Evolutionary conservation across 2,329 filamentous ascomycete genomes (phyloP).

Genomic region (Aureobasidium pullulans): DNA sequence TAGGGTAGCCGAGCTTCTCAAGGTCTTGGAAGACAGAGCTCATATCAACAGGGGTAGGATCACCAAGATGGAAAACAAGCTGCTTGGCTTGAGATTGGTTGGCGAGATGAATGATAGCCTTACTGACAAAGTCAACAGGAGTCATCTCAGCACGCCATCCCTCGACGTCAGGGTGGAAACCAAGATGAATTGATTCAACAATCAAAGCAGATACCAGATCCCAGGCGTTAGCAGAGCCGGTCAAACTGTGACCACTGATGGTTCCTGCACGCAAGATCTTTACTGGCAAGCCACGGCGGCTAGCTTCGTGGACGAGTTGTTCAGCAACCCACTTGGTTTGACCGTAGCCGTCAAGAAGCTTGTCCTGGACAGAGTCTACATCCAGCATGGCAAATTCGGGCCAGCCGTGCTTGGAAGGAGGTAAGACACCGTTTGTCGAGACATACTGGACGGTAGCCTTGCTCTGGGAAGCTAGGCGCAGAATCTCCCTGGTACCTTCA

Average conservation of each 20-base stretch:
- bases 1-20: conserved; percentile 61
- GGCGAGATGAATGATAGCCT: conserved; percentile 62
- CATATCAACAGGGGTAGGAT: conserved; percentile 62
- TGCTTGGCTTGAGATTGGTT: conserved; percentile 57
- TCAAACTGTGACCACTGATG: conserved; percentile 68
- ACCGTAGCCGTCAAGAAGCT: conserved; percentile 65
- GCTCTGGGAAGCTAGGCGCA: conserved; percentile 60
- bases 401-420: conserved; percentile 64
- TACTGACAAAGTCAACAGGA: conserved; percentile 72
- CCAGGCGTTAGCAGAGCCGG: conserved; percentile 69
- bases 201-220: conserved; percentile 70
- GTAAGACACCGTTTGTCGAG: conserved; percentile 73
- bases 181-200: conserved; percentile 68
- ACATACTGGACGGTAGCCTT: conserved; percentile 70
- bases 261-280: conserved; percentile 68
- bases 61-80: conserved; percentile 65
- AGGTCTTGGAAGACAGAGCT: conserved; percentile 58
- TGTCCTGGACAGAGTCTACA: conserved; percentile 60
- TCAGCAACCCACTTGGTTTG: conserved; percentile 80
- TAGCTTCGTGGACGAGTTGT: conserved; percentile 63
- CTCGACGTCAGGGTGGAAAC: conserved; percentile 61
- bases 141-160: conserved; percentile 80
- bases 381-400: conserved; percentile 60
- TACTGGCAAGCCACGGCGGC: conserved; percentile 60
- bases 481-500: conserved; percentile 67